Evolutionary conservation across 1,284 basidiomycete genomes (phyloP), one percentile per base, ranked within the genome.

Genomic region (Chiua sp.): DNA sequence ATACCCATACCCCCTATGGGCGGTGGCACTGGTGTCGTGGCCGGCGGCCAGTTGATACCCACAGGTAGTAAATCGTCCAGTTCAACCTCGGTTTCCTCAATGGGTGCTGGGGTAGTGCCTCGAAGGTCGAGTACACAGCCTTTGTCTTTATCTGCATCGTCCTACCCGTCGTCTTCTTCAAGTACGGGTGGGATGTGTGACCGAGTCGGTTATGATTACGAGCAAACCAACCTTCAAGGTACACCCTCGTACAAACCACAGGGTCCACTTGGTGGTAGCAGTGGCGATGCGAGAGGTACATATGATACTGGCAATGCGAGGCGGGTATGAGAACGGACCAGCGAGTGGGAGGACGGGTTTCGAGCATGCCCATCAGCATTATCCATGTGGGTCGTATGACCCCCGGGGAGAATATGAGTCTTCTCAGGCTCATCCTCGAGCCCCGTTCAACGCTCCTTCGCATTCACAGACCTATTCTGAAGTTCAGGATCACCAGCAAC

Each of bases 21-120:
- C 7, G 60, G 52, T 7, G 33, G 37, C 12, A 53, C 64, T 3
- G 35, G 56, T 28, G 57, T 61, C 18, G 48, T 57, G 18, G 56
- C 57, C 2, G 66, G 68, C 42, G 72, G 71, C 10, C 68, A 70
- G 13, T 62, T 73, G 10, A 63, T 77, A 44, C 68, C 78, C 23
- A 60, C 69, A 4, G 63, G 68, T 58, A 63, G 51, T 3, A 70
- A 77, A 30, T 51, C 68, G 18, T 62, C 72, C 22, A 64, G 62
- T 48, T 35, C 35, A 11, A 15, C 12, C 35, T 35, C 35, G 53
- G 54, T 33, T 15, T 37, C 69, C 1, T 44, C 47, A 11, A 28
- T 51, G 2, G 22, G 64, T 3, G 28, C 49, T 2, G 57, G 55
- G 8, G 13, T 28, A 12, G 59, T 53, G 15, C 6, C 53, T n/a